Percentiles rank a stretch among this genome's conserved stretches.
These are phyloP conservation scores for Pleurostoma richardsiae DNA, from an alignment of 2,329 filamentous ascomycete species.

Conservation along the genomic window DNA sequence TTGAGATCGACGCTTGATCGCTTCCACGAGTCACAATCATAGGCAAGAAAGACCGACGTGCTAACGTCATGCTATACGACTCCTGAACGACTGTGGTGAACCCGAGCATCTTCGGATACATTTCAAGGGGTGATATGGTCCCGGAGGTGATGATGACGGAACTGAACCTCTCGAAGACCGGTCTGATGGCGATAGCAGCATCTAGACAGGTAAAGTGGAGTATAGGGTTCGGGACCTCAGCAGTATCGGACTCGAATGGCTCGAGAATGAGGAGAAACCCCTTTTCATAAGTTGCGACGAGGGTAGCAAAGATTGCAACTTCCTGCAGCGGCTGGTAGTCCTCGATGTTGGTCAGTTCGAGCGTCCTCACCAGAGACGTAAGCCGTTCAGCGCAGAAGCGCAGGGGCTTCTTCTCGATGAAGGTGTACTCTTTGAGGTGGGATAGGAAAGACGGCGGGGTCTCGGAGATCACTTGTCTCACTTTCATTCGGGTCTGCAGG, in stretches of 20 bases:
- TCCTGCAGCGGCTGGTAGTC: constrained; percentile 97
- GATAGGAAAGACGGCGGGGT: constrained; percentile 90
- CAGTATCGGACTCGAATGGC: constrained; percentile 91
- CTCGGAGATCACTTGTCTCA: constrained; percentile 94
- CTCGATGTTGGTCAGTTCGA: constrained; percentile 96
- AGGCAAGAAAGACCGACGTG: constrained; percentile 88
- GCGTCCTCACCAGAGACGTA: constrained; percentile 87
- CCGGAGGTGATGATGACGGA: constrained; percentile 98
- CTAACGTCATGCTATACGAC: constrained; percentile 95
- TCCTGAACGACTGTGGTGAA: constrained; percentile 92
- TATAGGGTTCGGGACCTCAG: constrained; percentile 94
- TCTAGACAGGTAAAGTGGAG: constrained; percentile 95
- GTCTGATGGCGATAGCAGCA: constrained; percentile 95
- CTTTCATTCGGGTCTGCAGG: constrained; percentile 88
- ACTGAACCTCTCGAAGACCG: constrained; percentile 94
- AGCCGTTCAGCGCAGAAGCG: constrained; percentile 92
- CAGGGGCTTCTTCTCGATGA: constrained; percentile 93
- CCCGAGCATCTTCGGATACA: constrained; percentile 98
- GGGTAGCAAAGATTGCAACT: constrained; percentile 93
- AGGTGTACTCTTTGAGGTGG: constrained; percentile 91
- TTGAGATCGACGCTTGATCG: constrained; percentile 89
- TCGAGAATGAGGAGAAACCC: constrained; percentile 96
- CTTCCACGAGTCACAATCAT: constrained; percentile 96
- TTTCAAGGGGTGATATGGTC: constrained; percentile 93
- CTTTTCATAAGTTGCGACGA: constrained; percentile 94